A percentile compares a stretch with the other conserved stretches of the same genome.
Evolutionary conservation across 2,329 filamentous ascomycete genomes (phyloP).

Genomic region (Trichoderma sp.): DNA sequence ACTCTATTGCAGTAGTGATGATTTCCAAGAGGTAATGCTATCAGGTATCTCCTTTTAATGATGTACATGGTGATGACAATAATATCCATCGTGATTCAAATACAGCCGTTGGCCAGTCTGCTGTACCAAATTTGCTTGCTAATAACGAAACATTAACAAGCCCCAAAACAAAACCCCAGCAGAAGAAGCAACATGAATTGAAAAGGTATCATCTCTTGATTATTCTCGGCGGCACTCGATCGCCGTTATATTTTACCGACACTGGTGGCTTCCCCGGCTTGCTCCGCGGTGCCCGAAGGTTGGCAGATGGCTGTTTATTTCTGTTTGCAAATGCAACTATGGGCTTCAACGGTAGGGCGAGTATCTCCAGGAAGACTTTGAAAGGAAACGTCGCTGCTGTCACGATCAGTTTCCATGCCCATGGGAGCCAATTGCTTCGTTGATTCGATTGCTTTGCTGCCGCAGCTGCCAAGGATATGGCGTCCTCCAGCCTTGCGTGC

Average conservation of each 20-base stretch:
- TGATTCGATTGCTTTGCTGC: conserved; percentile 55
- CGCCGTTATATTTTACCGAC: conserved; percentile 18
- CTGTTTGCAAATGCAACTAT: conserved; percentile 18
- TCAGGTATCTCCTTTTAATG: not conserved
- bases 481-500: conserved; percentile 70
- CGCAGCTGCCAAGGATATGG: conserved; percentile 75
- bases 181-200: not conserved
- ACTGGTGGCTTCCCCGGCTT: conserved; percentile 15
- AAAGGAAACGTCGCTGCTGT: conserved; percentile 42
- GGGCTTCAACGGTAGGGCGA: conserved; percentile 42
- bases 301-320: conserved; percentile 8
- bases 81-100: not conserved
- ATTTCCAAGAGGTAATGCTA: not conserved
- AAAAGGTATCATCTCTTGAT: conserved; percentile 18
- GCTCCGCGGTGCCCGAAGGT: not conserved
- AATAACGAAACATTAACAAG: not conserved
- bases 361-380: conserved; percentile 37
- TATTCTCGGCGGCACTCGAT: conserved; percentile 20
- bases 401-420: conserved; percentile 38
- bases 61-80: not conserved
- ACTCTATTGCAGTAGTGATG: not conserved
- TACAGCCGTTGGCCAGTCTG: not conserved
- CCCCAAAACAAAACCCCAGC: not conserved
- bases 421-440: conserved; percentile 37
- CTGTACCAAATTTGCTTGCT: not conserved